These are phyloP conservation scores for Camellia sinensis DNA, from an alignment of 148 eudicot genomes.

Conservation along the genomic window DNA sequence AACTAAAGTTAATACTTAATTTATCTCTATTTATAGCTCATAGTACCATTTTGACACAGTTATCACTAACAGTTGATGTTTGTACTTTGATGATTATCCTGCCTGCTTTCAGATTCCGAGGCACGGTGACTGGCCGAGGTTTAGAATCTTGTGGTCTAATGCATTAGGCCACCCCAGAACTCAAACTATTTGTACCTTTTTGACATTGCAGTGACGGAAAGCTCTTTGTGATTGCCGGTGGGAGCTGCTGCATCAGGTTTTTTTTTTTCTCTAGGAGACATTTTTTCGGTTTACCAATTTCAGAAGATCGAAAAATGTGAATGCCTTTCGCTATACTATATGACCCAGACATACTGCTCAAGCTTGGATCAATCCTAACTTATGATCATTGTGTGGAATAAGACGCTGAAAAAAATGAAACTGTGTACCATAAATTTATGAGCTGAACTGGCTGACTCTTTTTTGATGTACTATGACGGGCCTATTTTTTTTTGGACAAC, in stretches of 20 bases:
- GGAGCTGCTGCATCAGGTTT: constrained; percentile 15
- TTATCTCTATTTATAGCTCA: background rate
- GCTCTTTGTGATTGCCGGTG: constrained; percentile 23
- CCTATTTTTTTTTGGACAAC: background rate
- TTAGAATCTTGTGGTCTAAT: constrained; percentile 7
- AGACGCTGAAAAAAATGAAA: background rate
- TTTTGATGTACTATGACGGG: background rate
- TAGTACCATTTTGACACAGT: too few species aligned
- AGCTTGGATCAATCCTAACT: constrained; percentile 2
- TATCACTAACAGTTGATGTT: background rate
- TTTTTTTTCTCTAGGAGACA: constrained; percentile 11
- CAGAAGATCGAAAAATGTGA: constrained; percentile 19
- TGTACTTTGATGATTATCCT: background rate
- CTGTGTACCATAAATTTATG: background rate
- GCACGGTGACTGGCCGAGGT: constrained; percentile 22
- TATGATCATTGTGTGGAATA: background rate
- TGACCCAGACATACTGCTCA: constrained; percentile 1
- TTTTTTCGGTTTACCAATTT: constrained; percentile 14
- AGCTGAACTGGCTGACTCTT: background rate
- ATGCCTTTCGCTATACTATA: constrained; percentile 1
- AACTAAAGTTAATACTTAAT: too few species aligned
- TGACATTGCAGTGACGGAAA: constrained; percentile 35
- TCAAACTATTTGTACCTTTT: constrained; percentile 16
- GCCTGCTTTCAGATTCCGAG: constrained; percentile 26
- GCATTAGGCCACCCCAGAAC: background rate